These are phyloP conservation scores for Pseudogymnoascus sp. DNA, from an alignment of 2,329 filamentous ascomycete genomes.

Conservation along the genomic window DNA sequence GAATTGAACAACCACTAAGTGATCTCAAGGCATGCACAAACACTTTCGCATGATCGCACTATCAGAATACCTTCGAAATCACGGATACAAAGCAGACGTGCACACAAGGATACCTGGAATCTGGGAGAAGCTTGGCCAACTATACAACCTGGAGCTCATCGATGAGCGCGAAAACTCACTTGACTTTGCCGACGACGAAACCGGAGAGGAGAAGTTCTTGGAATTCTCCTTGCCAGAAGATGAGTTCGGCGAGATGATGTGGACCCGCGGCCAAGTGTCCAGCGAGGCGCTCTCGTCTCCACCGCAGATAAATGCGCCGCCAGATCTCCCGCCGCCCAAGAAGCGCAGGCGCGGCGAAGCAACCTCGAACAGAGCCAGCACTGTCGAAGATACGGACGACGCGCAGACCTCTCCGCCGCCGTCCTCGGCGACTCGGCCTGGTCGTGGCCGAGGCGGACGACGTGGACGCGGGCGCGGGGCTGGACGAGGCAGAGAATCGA, in stretches of 20 bases:
- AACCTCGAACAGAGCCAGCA: constrained; percentile 35
- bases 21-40: constrained; percentile 69
- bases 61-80: constrained; percentile 69
- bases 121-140: constrained; percentile 75
- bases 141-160: constrained; percentile 80
- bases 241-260: constrained; percentile 28
- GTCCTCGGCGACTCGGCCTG: constrained; percentile 33
- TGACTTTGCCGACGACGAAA: constrained; percentile 42
- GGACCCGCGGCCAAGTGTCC: constrained; percentile 22
- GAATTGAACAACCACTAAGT: background rate
- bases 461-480: constrained; percentile 37
- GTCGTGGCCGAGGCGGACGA: constrained; percentile 34
- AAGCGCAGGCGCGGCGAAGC: constrained; percentile 31
- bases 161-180: constrained; percentile 69
- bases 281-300: constrained; percentile 32
- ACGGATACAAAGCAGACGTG: constrained; percentile 62
- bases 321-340: constrained; percentile 20
- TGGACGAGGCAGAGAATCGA: constrained; percentile 32
- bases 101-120: constrained; percentile 89
- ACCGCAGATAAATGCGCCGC: constrained; percentile 19
- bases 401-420: constrained; percentile 37
- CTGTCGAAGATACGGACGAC: constrained; percentile 47
- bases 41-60: constrained; percentile 90
- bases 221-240: constrained; percentile 57
- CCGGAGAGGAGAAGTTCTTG: constrained; percentile 49